These are phyloP conservation scores for Populus deltoides DNA, from an alignment of 345 rosid species.

Conservation along the genomic window DNA sequence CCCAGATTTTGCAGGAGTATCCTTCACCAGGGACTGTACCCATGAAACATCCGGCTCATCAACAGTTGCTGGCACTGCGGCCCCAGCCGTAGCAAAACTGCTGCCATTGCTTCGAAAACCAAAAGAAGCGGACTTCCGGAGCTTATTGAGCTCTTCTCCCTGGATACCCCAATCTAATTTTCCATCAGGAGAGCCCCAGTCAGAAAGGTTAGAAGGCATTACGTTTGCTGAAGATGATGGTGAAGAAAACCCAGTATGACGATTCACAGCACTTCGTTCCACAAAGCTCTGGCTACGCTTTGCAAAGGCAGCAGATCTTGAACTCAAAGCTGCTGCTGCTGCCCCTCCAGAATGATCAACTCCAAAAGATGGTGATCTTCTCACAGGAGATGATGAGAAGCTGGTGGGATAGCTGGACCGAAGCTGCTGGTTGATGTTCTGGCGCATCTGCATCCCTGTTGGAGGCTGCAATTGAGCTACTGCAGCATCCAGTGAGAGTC, in stretches of 20 bases:
- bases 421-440: constrained; percentile 49
- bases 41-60: constrained; percentile 76
- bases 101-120: constrained; percentile 44
- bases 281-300: constrained; percentile 70
- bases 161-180: constrained; percentile 78
- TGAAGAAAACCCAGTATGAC: constrained; percentile 38
- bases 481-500: constrained; percentile 37
- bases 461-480: constrained; percentile 40
- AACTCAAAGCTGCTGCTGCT: constrained; percentile 45
- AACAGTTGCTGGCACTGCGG: constrained; percentile 21
- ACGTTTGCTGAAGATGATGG: constrained; percentile 32
- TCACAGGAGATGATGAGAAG: constrained; percentile 50
- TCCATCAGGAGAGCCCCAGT: constrained; percentile 80
- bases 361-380: constrained; percentile 42
- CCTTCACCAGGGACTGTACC: constrained; percentile 73
- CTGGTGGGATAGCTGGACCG: constrained; percentile 44
- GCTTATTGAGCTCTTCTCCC: constrained; percentile 68
- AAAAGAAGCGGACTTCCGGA: constrained; percentile 66
- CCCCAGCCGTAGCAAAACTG: constrained; percentile 13
- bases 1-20: constrained; percentile 21
- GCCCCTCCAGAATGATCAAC: constrained; percentile 38
- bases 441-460: constrained; percentile 43
- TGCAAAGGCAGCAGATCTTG: constrained; percentile 66
- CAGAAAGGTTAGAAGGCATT: constrained; percentile 35
- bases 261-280: constrained; percentile 47